These are phyloP conservation scores for Leersia perrieri DNA, from an alignment of 176 grass and related monocot genomes.

Conservation along the genomic window DNA sequence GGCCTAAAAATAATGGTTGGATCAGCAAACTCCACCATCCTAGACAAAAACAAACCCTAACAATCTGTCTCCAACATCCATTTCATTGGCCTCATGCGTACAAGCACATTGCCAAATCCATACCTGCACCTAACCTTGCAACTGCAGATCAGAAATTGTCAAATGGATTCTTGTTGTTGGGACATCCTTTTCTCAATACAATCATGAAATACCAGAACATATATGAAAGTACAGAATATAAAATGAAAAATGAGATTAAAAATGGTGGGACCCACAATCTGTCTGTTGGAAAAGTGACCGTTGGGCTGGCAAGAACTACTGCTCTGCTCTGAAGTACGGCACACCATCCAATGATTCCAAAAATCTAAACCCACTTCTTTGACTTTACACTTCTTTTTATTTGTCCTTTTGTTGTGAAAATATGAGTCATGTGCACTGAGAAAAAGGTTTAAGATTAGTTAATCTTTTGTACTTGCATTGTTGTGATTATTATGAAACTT, in stretches of 20 bases:
- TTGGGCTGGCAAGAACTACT: constrained; percentile 31
- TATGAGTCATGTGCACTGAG: constrained; percentile 7
- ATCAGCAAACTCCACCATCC: not conserved
- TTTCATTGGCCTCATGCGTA: constrained; percentile 2
- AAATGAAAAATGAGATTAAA: not conserved
- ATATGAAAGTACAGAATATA: not conserved
- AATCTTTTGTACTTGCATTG: not conserved
- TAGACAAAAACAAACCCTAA: not conserved
- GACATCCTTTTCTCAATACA: constrained; percentile 36
- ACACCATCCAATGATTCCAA: constrained; percentile 8
- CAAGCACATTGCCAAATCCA: constrained; percentile 11
- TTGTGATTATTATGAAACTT: not conserved
- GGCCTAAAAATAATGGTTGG: not conserved
- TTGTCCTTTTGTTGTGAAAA: not conserved
- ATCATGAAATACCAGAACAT: not conserved
- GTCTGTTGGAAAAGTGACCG: constrained; percentile 33
- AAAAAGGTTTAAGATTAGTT: not conserved
- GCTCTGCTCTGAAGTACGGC: not conserved
- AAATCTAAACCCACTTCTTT: not conserved
- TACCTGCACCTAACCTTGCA: not conserved
- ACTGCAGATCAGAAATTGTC: not conserved
- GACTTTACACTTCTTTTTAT: not conserved
- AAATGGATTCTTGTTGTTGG: constrained; percentile 18
- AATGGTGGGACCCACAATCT: not conserved
- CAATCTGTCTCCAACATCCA: not conserved